A percentile compares a stretch with the other conserved stretches of the same genome.
Evolutionary conservation across 2,329 filamentous ascomycete species (phyloP).

Genomic region (Escovopsis sp.): DNA sequence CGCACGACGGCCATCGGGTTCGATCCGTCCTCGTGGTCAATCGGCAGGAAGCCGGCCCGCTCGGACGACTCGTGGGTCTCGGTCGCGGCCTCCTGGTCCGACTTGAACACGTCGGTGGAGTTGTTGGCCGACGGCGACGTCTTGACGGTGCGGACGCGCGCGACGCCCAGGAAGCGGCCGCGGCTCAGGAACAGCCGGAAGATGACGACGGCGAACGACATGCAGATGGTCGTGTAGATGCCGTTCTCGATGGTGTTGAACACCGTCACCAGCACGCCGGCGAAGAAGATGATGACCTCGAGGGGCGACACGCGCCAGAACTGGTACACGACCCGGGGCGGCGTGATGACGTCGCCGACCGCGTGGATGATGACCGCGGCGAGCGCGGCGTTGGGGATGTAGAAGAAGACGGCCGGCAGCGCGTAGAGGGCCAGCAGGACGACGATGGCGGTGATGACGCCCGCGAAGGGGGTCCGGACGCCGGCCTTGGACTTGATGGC

Average conservation of each 20-base stretch:
- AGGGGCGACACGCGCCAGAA: conserved; percentile 78
- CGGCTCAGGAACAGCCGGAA: conserved; percentile 67
- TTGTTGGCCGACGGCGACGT: conserved; percentile 35
- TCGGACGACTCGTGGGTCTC: conserved; percentile 32
- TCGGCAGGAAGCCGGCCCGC: conserved; percentile 30
- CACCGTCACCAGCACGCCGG: conserved; percentile 68
- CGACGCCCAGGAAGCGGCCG: conserved; percentile 64
- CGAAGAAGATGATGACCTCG: conserved; percentile 74
- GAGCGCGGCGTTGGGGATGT: conserved; percentile 65
- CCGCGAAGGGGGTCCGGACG: conserved; percentile 73
- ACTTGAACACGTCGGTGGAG: conserved; percentile 30
- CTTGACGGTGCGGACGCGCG: conserved; percentile 74
- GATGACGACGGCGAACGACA: conserved; percentile 56
- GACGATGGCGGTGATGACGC: conserved; percentile 68
- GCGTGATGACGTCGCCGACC: conserved; percentile 72
- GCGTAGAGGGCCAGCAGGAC: conserved; percentile 78
- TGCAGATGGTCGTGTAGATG: conserved; percentile 65
- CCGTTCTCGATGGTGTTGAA: conserved; percentile 74
- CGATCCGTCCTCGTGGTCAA: conserved; percentile 34
- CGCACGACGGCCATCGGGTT: conserved; percentile 32
- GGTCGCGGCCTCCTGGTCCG: conserved; percentile 15
- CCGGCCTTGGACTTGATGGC: conserved; percentile 92
- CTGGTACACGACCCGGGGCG: conserved; percentile 69
- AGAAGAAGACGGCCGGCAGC: conserved; percentile 71
- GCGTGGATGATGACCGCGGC: conserved; percentile 84